Percentiles rank a stretch among this genome's conserved stretches.
phyloP scores from a whole-genome alignment of 345 rosid species.

The Boechera stricta region DNA sequence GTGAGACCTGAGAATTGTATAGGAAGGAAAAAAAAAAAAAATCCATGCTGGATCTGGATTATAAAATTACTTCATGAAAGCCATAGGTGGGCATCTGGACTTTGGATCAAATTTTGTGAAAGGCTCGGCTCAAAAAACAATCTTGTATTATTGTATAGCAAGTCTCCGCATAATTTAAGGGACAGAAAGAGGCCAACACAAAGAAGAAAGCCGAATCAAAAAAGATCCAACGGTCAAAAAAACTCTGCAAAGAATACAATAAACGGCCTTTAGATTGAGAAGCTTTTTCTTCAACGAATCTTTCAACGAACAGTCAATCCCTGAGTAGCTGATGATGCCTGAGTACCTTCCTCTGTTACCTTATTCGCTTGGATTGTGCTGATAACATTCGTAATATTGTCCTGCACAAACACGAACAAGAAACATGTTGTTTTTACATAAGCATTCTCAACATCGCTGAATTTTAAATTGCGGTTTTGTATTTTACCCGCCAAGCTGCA shows the following conservation, averaged over 20 bases:
- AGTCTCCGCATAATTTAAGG: conserved; percentile 7
- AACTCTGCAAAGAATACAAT: conserved; percentile 13
- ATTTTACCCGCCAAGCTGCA: conserved; percentile 71
- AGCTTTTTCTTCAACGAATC: background rate
- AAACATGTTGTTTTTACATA: background rate
- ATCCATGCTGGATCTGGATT: too few species aligned
- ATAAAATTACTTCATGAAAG: too few species aligned
- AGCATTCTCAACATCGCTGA: background rate
- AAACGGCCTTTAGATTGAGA: background rate
- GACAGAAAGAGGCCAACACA: background rate
- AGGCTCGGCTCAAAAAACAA: too few species aligned
- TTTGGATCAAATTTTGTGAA: too few species aligned
- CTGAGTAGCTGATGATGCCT: conserved; percentile 50
- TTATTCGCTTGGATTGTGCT: conserved; percentile 77
- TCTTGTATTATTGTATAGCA: background rate
- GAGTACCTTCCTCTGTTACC: conserved; percentile 69
- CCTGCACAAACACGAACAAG: conserved; percentile 49
- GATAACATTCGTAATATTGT: conserved; percentile 62
- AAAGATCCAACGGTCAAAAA: conserved; percentile 15
- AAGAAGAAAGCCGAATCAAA: conserved; percentile 20
- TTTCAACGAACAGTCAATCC: conserved; percentile 60
- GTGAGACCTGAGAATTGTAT: too few species aligned
- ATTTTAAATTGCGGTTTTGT: background rate
- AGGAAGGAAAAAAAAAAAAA: too few species aligned
- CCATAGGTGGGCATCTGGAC: too few species aligned